Evolutionary conservation across 345 rosid species (phyloP), one percentile per base, ranked within the genome.

Genomic region (Iberis pinnata): DNA sequence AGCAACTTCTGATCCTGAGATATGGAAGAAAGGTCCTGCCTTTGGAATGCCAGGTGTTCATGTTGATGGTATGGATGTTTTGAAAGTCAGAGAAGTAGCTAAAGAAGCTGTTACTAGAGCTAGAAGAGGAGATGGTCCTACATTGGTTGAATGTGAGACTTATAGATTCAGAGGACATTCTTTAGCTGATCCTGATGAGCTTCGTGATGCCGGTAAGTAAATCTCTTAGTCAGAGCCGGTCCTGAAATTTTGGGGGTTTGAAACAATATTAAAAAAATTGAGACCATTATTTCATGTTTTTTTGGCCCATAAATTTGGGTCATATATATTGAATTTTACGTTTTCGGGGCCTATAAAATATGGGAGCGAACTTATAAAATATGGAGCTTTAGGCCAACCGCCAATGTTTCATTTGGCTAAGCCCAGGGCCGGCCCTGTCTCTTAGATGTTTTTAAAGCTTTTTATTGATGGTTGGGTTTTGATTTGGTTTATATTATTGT

Each of bases 151-250:
- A 71, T 86, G 95, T 42, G 95, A 86, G 68, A 86, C 95, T 13
- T 86, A 86, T 59, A 75, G 95, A 64, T 86, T 86, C 60, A 78
- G 90, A 79, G 95, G 95, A 53, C 95, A 86, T 78, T 86, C 90
- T 0, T 77, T 86, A 79, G 95, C 95, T 61, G 95, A 86, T 70
- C 95, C 95, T 1, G 90, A 86, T 68, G 95, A 86, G 81, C 95
- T 86, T 35, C 95, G 90, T 75, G 85, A 86, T 59, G 88, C 90
- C 41, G 86, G 86, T 86, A 51, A 17, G n/a, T n/a, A 49, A 57
- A 12, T 54, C 62, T 39, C 19, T 9, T n/a, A n/a, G n/a, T n/a
- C n/a, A n/a, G n/a, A n/a, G n/a, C n/a, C n/a, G n/a, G n/a, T n/a
- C n/a, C n/a, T n/a, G n/a, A n/a, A n/a, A n/a, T n/a, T n/a, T n/a